Base-by-base conservation (phyloP, 495 filamentous ascomycete species). In the Amorphotheca resinae region DNA sequence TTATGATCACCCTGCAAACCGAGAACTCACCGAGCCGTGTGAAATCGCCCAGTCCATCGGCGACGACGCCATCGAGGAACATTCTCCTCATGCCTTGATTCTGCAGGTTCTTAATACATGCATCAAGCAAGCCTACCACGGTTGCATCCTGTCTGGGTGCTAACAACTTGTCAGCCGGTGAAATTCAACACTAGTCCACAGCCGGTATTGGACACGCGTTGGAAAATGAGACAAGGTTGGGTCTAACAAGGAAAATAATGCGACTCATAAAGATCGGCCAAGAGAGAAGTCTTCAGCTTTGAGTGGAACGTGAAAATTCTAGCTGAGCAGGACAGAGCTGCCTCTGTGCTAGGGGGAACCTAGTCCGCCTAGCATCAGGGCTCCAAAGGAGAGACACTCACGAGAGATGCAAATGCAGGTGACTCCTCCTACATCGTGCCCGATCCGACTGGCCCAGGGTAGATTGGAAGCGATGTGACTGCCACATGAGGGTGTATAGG, bases 361-460 rank as follows among this genome's bases (percentile, higher is more conserved):
- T n/a, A n/a, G n/a, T n/a, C n/a, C n/a, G n/a, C n/a, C n/a, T n/a
- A n/a, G n/a, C n/a, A n/a, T n/a, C n/a, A n/a, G n/a, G n/a, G 18
- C 4, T 17, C 41, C 9, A 21, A 23, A 22, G 35, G 11, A n/a
- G 20, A 15, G 36, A 22, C 5, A 22, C 22, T n/a, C 22, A 38
- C 35, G 21, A 38, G 58, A 57, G 48, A 78, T 69, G 54, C 74
- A 75, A 30, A 80, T 61, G 49, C 76, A 80, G 22, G 73, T 72
- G 22, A 78, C 65, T 15, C 76, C 75, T 14, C 75, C 76, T 38
- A 76, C 64, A 46, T 73, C 66, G 25, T 62, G 61, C 15, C 64
- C 69, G 47, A 77, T 69, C 42, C 59, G 64, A 40, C 60, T 57
- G 14, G 71, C 68, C 76, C 76, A 80, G 6, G 76, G 76, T 22